Base-by-base conservation (phyloP, 2,329 filamentous ascomycete genomes). In the Hyphodiscus sp. region DNA sequence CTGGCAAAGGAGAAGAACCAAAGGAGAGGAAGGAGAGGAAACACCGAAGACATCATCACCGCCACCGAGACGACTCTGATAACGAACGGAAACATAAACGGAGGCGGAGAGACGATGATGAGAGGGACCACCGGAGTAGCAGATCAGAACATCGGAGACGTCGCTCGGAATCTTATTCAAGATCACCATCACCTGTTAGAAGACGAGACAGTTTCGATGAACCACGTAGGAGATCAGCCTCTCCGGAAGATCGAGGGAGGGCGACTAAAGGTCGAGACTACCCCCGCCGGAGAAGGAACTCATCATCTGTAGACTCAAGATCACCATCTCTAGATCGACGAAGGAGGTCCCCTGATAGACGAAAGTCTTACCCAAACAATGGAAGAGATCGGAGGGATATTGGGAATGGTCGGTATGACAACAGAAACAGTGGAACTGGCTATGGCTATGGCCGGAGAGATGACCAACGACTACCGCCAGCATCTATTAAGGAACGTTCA, bases 1-100 rank as follows among this genome's bases (percentile, higher is more conserved):
- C 83, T 70, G 82, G 82, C 0, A 75, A 81, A 45, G 74, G 71
- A 0, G 77, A 79, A 15, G 73, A 76, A 4, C 72, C 52, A 0
- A 71, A 69, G 46, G 71, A 75, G 1, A 74, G 60, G 3, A 72
- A 72, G 51, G 75, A 77, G 44, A 75, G 75, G 56, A 75, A 70
- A 47, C 72, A 75, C 33, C 73, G 69, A 50, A 68, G 65, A 55
- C 71, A 72, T 54, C 71, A 73, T 55, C 70, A 70, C 53, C 51
- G 62, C 30, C 70, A 72, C 60, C 69, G 68, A 45, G 64, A 65
- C 47, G 63, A 61, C 44, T 62, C 64, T 1, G 62, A 65, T 26
- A 65, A 68, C 38, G 64, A 76, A 53, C 70, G 73, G 49, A 72
- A 73, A 47, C 73, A 74, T 47, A 75, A 74, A 54, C 70, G 73